phyloP scores from a whole-genome alignment of 2,329 filamentous ascomycete genomes.

The Alternaria sp. region DNA sequence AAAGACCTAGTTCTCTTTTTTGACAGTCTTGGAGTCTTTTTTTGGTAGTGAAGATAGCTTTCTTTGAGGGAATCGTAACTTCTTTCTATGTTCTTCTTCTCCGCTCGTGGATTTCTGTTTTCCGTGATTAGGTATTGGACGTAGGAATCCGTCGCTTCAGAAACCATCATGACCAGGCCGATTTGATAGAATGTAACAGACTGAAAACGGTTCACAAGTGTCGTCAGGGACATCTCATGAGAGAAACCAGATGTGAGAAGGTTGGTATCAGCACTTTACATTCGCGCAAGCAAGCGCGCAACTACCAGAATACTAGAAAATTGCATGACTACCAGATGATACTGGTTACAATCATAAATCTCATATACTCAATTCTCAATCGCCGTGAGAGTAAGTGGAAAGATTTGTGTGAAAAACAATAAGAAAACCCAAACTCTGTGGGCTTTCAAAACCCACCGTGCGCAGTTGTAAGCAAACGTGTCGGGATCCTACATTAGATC shows the following conservation, averaged over 20 bases:
- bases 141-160: too few relatives aligned
- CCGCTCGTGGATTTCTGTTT: too few relatives aligned
- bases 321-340: neutral
- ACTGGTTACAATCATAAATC: neutral
- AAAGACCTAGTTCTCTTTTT: neutral
- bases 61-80: neutral
- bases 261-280: neutral
- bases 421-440: neutral
- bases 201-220: too few relatives aligned
- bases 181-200: too few relatives aligned
- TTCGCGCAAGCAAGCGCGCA: neutral
- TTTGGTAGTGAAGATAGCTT: neutral
- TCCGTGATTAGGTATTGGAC: too few relatives aligned
- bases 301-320: neutral
- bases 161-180: too few relatives aligned
- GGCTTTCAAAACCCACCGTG: neutral
- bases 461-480: neutral
- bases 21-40: neutral
- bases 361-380: neutral
- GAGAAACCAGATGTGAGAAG: neutral
- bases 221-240: neutral
- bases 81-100: neutral
- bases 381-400: neutral
- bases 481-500: neutral
- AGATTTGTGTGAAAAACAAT: neutral